Percentiles rank a stretch among this genome's conserved stretches.
Evolutionary conservation across 805 yeast genomes (phyloP).

Genomic region (Aciculoconidium aculeatum): DNA sequence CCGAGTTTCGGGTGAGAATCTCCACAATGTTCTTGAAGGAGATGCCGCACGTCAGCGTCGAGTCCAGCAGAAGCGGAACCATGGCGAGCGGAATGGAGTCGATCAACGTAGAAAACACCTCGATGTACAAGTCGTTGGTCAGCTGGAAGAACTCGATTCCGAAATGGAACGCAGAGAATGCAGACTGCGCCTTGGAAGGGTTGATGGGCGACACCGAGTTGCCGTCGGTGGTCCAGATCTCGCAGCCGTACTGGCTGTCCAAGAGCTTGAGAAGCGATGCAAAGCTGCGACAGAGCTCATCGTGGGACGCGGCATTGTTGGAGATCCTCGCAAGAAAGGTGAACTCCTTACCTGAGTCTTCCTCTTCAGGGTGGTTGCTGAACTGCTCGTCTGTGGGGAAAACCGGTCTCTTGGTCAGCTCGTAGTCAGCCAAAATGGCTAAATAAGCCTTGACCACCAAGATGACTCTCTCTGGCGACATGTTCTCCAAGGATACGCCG

Average conservation of each 20-base stretch:
- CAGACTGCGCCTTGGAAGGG: slow-evolving; percentile 17
- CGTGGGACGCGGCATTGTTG: slow-evolving; percentile 53
- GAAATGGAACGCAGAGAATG: slow-evolving; percentile 37
- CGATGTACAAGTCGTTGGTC: slow-evolving; percentile 40
- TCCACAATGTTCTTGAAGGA: slow-evolving; percentile 67
- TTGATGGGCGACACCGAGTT: slow-evolving; percentile 9
- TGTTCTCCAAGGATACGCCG: slow-evolving; percentile 52
- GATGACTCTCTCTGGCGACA: slow-evolving; percentile 65
- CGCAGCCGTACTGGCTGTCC: slow-evolving; percentile 49
- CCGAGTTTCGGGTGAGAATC: slow-evolving; percentile 67
- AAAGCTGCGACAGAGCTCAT: slow-evolving; percentile 60
- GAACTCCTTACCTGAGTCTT: slow-evolving; percentile 20
- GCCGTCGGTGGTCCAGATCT: slow-evolving; percentile 21
- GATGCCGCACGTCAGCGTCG: too few relatives aligned
- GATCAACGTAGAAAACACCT: slow-evolving; percentile 62
- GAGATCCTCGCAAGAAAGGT: slow-evolving; percentile 37
- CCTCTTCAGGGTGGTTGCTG: neutral
- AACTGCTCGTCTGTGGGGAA: slow-evolving; percentile 60
- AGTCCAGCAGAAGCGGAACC: slow-evolving; percentile 29
- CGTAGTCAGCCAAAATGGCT: slow-evolving; percentile 60
- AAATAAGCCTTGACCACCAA: slow-evolving; percentile 68
- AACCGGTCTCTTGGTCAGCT: slow-evolving; percentile 51
- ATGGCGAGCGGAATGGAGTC: slow-evolving; percentile 67
- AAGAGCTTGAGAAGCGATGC: slow-evolving; percentile 51
- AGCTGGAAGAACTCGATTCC: slow-evolving; percentile 32